These are phyloP conservation scores for Aspergillus flavus DNA, from an alignment of 2,329 filamentous ascomycete genomes.

Conservation along the genomic window DNA sequence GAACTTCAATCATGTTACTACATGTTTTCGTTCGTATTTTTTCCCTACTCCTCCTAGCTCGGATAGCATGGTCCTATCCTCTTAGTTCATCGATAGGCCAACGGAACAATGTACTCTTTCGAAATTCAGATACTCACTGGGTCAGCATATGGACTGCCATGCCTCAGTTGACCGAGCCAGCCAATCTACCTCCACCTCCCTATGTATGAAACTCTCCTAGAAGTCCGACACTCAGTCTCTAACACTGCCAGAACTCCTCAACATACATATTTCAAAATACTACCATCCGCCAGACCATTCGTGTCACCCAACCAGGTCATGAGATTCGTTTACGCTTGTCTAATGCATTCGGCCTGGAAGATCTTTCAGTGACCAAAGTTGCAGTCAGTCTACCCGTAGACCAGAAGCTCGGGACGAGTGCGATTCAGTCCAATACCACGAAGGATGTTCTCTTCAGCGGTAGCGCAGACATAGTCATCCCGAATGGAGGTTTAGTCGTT, in stretches of 20 bases:
- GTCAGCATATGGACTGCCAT: constrained; percentile 67
- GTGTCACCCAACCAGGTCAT: constrained; percentile 59
- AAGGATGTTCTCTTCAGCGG: constrained; percentile 62
- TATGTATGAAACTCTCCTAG: constrained; percentile 50
- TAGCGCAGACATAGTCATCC: constrained; percentile 53
- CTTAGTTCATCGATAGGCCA: not conserved
- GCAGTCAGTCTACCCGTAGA: constrained; percentile 58
- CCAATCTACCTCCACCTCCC: constrained; percentile 62
- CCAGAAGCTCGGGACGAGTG: constrained; percentile 49
- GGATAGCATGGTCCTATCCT: not conserved
- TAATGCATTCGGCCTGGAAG: constrained; percentile 65
- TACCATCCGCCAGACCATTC: constrained; percentile 68
- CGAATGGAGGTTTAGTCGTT: constrained; percentile 60
- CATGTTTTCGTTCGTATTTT: not conserved
- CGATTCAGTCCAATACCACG: constrained; percentile 56
- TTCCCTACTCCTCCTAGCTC: not conserved
- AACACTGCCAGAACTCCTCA: constrained; percentile 50
- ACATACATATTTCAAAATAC: constrained; percentile 61
- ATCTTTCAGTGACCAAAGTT: constrained; percentile 62
- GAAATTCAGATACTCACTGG: constrained; percentile 48
- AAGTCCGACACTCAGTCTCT: constrained; percentile 11
- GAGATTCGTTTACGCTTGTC: constrained; percentile 65
- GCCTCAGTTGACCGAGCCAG: constrained; percentile 65
- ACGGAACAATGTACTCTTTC: not conserved
- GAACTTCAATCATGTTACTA: not conserved